These are phyloP conservation scores for Fusarium virguliforme DNA, from an alignment of 2,329 filamentous ascomycete species.

Conservation along the genomic window DNA sequence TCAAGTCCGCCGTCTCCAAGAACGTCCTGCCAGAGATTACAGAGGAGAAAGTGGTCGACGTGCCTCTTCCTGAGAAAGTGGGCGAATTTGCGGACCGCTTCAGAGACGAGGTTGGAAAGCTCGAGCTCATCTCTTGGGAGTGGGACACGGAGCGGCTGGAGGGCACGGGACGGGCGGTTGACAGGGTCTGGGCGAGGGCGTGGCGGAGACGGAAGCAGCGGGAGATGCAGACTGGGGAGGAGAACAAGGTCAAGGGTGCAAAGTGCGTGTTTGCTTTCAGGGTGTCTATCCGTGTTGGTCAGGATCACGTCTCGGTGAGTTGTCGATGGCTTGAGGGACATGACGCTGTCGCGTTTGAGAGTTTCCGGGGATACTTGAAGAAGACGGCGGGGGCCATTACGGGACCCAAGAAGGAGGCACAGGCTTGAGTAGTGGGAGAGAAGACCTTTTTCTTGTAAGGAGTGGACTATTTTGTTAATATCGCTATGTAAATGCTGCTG, in stretches of 20 bases:
- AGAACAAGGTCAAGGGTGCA: constrained; percentile 41
- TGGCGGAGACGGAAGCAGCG: constrained; percentile 74
- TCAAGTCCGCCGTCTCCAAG: constrained; percentile 59
- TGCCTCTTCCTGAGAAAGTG: constrained; percentile 63
- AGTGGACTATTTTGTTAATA: neutral
- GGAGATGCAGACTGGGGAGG: constrained; percentile 63
- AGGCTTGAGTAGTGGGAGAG: neutral
- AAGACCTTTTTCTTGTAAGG: neutral
- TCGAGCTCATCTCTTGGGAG: constrained; percentile 75
- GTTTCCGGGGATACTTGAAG: constrained; percentile 86
- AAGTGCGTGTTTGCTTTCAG: constrained; percentile 72
- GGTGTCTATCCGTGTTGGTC: constrained; percentile 63
- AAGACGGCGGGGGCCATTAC: constrained; percentile 47
- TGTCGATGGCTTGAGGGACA: constrained; percentile 80
- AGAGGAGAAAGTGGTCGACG: constrained; percentile 61
- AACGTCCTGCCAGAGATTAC: constrained; percentile 63
- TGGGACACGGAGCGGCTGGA: constrained; percentile 70
- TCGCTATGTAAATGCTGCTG: constrained; percentile 1
- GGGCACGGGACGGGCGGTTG: constrained; percentile 75
- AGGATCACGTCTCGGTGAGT: constrained; percentile 62
- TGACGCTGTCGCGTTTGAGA: constrained; percentile 84
- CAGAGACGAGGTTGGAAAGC: constrained; percentile 64
- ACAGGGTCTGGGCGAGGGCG: constrained; percentile 84
- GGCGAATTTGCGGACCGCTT: constrained; percentile 56
- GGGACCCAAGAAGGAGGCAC: neutral